phyloP scores from a whole-genome alignment of 2,329 filamentous ascomycete genomes.

The Orbilia ellipsospora region DNA sequence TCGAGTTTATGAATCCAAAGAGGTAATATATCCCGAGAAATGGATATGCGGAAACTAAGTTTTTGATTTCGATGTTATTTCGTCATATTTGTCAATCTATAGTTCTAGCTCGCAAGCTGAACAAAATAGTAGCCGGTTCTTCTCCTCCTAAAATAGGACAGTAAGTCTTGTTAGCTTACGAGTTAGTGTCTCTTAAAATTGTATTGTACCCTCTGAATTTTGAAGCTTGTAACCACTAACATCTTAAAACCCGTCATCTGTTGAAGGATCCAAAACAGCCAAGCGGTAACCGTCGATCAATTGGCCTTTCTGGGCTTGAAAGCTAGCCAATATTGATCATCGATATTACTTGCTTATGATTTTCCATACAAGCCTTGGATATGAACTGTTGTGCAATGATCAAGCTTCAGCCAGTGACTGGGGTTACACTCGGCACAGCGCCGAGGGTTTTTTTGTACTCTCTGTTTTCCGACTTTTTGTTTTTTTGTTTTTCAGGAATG shows the following conservation, averaged over 20 bases:
- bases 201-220: no score
- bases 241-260: not conserved
- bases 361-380: slow-evolving; percentile 1
- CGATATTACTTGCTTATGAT: not conserved
- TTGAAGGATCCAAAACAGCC: slow-evolving; percentile 4
- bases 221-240: not conserved
- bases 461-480: not conserved
- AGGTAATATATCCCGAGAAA: slow-evolving; percentile 1
- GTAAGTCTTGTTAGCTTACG: slow-evolving; percentile 7
- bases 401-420: slow-evolving; percentile 31
- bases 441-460: not conserved
- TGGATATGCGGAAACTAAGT: not conserved
- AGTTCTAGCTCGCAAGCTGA: no score
- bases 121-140: not conserved
- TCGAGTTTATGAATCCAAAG: not conserved
- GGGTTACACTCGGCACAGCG: slow-evolving; percentile 34
- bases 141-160: not conserved
- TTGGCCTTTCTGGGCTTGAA: not conserved
- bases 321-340: not conserved
- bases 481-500: not conserved
- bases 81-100: not conserved
- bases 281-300: slow-evolving; percentile 41
- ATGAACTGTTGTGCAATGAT: slow-evolving; percentile 34
- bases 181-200: not conserved
- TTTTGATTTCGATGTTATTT: no score